phyloP scores from a whole-genome alignment of 2,329 filamentous ascomycete species.

The Penicillium sp. region DNA sequence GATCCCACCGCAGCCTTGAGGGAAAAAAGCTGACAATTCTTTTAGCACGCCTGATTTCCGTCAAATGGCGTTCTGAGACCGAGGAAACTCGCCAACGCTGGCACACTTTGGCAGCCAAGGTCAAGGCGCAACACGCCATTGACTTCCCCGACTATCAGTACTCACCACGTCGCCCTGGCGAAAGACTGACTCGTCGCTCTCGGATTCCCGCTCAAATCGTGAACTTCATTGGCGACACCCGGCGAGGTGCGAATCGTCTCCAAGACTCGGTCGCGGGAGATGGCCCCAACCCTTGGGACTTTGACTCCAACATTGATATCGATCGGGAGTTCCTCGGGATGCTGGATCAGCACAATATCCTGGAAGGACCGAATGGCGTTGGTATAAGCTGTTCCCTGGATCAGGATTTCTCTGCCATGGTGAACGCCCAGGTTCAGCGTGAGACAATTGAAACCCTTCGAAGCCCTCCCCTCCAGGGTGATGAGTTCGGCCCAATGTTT shows the following conservation, averaged over 20 bases:
- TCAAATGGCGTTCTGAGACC: conserved; percentile 43
- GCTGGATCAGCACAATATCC: background rate
- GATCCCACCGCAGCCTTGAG: background rate
- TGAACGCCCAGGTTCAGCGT: no score
- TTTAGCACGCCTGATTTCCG: conserved; percentile 42
- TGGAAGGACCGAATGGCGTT: background rate
- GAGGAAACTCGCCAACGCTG: conserved; percentile 38
- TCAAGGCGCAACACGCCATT: conserved; percentile 41
- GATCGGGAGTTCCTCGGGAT: background rate
- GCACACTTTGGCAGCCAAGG: conserved; percentile 39
- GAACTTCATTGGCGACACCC: background rate
- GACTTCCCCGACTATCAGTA: conserved; percentile 49
- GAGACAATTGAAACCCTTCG: no score
- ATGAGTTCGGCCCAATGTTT: no score
- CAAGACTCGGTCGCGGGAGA: background rate
- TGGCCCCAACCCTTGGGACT: background rate
- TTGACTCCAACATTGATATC: background rate
- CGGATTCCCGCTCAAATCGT: background rate
- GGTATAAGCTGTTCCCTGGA: background rate
- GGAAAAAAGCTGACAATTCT: conserved; percentile 12
- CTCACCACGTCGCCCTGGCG: conserved; percentile 36
- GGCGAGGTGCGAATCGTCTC: background rate
- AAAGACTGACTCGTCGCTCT: background rate
- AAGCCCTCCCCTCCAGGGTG: no score
- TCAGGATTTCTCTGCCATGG: no score